Evolutionary conservation across 2,329 filamentous ascomycete species (phyloP), one percentile per base, ranked within the genome.

Genomic region (Alternaria infectoria): DNA sequence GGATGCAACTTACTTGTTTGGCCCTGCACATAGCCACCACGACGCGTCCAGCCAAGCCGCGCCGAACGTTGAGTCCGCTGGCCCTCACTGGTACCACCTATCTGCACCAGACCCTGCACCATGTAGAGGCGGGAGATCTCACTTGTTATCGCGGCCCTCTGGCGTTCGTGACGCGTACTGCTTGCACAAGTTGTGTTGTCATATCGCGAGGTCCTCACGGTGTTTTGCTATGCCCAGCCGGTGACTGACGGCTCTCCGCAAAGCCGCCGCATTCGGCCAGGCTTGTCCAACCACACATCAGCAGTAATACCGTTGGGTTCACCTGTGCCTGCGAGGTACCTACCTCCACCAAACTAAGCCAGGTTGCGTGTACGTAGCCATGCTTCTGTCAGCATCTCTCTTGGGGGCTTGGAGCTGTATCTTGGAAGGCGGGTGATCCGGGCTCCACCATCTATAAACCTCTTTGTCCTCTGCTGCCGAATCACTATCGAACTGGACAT

Each of bases 101-200:
- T 17, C 15, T 40, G 36, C 13, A 64, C 64, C 67, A 72, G 68
- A 67, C 62, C 50, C 43, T 46, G 13, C 17, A 40, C 57, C 52
- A 25, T 26, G 51, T 55, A 52, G 25, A 58, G 32, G 32, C 23
- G 26, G 17, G 32, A 44, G 46, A 19, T 49, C 57, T 62, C 51
- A 49, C 58, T 56, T 54, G 47, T 66, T 61, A 62, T 40, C 36
- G n/a, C n/a, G 66, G 69, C 62, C 64, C 65, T 36, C 55, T 54
- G 46, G 60, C 59, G 57, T 62, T 56, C 64, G 69, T 77, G 72
- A 78, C 76, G 75, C 74, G 74, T 76, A 70, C 52, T 65, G 68
- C 47, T 62, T 55, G 59, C 45, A 23, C 43, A 23, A 52, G n/a
- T 54, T 45, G 21, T 60, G 61, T 54, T 66, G 65, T 65, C 62